Percentiles rank a stretch among this genome's conserved stretches.
phyloP scores from a whole-genome alignment of 352 stramenopile genomes.

The Globisporangium cystogenes region DNA sequence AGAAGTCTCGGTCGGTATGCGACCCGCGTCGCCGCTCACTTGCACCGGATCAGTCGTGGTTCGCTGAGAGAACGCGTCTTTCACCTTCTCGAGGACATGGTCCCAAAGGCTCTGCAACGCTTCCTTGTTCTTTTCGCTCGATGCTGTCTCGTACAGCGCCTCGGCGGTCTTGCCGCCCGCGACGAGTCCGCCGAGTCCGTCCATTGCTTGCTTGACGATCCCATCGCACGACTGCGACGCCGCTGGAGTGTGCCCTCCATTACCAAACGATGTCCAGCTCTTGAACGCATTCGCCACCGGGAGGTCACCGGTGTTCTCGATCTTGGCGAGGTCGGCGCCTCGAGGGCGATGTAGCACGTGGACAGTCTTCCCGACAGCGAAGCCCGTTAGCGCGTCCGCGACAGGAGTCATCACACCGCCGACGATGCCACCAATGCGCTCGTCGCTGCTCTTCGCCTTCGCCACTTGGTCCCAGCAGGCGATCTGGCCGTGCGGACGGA shows the following conservation, averaged over 20 bases:
- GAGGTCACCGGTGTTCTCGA: neutral
- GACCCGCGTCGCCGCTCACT: neutral
- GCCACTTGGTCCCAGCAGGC: constrained; percentile 5
- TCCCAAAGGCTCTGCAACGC: constrained; percentile 1
- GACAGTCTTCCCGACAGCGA: neutral
- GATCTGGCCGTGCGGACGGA: constrained; percentile 8
- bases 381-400: constrained; percentile 1
- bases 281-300: constrained; percentile 5
- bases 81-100: neutral
- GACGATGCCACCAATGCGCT: constrained; percentile 8
- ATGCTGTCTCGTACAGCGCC: constrained; percentile 1
- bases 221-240: neutral
- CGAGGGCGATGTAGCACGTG: neutral
- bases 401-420: constrained; percentile 3
- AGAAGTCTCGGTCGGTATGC: neutral
- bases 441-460: neutral
- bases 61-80: neutral
- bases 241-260: neutral
- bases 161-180: constrained; percentile 1
- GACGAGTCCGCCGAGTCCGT: constrained; percentile 1
- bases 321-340: neutral
- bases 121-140: neutral
- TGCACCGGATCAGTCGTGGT: neutral
- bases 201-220: neutral
- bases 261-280: constrained; percentile 2